Base-by-base conservation (phyloP, 2,329 filamentous ascomycete species). In the Paraphoma chrysanthemicola region DNA sequence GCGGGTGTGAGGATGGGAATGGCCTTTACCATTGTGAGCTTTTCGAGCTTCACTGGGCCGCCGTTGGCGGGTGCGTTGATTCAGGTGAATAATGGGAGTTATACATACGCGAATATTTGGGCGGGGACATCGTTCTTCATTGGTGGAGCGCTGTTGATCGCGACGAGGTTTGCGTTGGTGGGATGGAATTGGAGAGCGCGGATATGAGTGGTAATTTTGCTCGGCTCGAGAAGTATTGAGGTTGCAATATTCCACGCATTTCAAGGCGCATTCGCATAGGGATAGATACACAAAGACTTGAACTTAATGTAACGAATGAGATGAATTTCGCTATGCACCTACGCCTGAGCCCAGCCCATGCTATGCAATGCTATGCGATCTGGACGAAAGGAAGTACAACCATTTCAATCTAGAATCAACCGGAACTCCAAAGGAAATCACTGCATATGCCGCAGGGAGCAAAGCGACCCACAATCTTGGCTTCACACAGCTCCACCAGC, bases 71-170 rank as follows among this genome's bases (percentile, higher is more conserved):
- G 74, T 2, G 73, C 72, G 4, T 55, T 76, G 30, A 74, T 75
- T 9, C 68, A 73, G 44, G 51, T 55, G 8, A 46, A 67, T 51
- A 59, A 59, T 4, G 73, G 73, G 9, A 63, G 47, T 44, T 76
- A 75, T 44, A 67, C 68, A 10, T 68, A 69, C 51, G 72, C 72
- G 70, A 82, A 63, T 66, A 78, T 42, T 75, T 75, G 72, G 72
- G 68, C 59, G 42, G 71, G 60, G 50, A 58, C 60, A 42, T 72
- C 55, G 7, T 77, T 70, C 48, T 66, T 74, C 16, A 56, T 71
- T 16, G 71, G 72, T 9, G 67, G 68, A 4, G 14, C 43, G 2
- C 50, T 72, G 44, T 58, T 75, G 2, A 23, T 74, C 4, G 69
- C 66, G 11, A 70, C 70, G 4, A 57, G 73, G 12, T 59, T 66